Percentiles rank a stretch among this genome's conserved stretches.
phyloP scores from a whole-genome alignment of 225 moss, liverwort and hornwort species.

The Sphagnum contortum region DNA sequence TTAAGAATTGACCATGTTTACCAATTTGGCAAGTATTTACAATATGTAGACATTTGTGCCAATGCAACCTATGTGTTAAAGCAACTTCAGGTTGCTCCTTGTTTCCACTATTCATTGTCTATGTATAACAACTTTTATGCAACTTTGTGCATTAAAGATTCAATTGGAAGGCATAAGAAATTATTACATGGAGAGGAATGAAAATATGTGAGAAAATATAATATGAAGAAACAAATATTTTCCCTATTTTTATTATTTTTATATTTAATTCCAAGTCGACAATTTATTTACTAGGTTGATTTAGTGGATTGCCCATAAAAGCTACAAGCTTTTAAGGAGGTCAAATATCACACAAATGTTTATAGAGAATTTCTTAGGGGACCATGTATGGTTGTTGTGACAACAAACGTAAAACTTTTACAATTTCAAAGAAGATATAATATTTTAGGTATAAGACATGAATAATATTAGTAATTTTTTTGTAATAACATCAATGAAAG shows the following conservation, averaged over 20 bases:
- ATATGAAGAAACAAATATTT: no score
- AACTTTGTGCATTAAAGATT: no score
- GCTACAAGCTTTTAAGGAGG: slow-evolving; percentile 82
- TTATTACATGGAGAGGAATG: no score
- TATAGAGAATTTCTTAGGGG: slow-evolving; percentile 95
- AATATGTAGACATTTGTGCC: slow-evolving; percentile 82
- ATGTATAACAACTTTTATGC: no score
- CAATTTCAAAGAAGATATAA: neutral
- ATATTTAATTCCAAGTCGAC: slow-evolving; percentile 38
- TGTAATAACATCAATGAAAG: no score
- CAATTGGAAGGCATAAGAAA: no score
- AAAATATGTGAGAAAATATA: no score
- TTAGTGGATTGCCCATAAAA: slow-evolving; percentile 93
- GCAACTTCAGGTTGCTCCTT: slow-evolving; percentile 57
- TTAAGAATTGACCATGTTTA: no score
- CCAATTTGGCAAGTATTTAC: slow-evolving; percentile 53
- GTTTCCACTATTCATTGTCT: no score
- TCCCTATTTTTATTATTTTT: no score
- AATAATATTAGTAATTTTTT: no score
- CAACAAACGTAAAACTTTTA: neutral
- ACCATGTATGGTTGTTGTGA: slow-evolving; percentile 39
- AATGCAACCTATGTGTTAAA: slow-evolving; percentile 65
- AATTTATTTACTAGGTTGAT: slow-evolving; percentile 90
- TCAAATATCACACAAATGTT: slow-evolving; percentile 93
- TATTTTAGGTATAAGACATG: no score